Evolutionary conservation across 1,284 basidiomycete species (phyloP), one percentile per base, ranked within the genome.

Genomic region (Porodaedalea pini): DNA sequence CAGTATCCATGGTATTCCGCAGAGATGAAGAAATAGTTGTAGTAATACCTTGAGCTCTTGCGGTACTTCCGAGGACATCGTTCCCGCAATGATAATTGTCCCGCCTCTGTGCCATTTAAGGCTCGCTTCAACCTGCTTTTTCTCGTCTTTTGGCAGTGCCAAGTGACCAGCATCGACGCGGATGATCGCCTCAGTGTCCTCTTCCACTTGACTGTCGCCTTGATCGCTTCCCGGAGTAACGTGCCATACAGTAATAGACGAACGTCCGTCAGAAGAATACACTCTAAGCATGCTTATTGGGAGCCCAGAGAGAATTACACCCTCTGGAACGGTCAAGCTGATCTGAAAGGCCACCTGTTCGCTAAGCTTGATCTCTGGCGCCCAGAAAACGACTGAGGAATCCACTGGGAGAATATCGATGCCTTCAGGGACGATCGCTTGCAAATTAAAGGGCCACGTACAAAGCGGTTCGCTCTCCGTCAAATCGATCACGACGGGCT

Each of bases 341-440:
- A 95, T 63, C 66, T 95, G 92, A 70, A 91, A 94, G 0, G 87
- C 79, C 0, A 80, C 80, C 5, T 72, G 65, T 52, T 85, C 78
- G n/a, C 78, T 79, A 3, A 92, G 78, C 41, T 78, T 75, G 21
- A 83, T 79, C 59, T 84, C 77, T 0, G 78, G 62, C 7, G 76
- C 69, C 85, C 89, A 93, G 69, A 95, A 95, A 0, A 85, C 77
- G 0, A 83, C 71, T 19, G 74, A 77, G 0, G 82, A 78, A 39
- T 84, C 74, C 59, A 93, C 91, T 93, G 13, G 41, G 13, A 44
- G 37, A 39, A 17, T 4, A 17, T 39, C 19, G 37, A 49, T 48
- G 10, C 57, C 39, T 19, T 15, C 4, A 44, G 54, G 40, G 54
- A 50, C 37, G 53, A 25, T 39, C 21, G 59, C 3, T 4, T 13